These are phyloP conservation scores for Inonotus hispidus DNA, from an alignment of 1,284 basidiomycete genomes.

Conservation along the genomic window DNA sequence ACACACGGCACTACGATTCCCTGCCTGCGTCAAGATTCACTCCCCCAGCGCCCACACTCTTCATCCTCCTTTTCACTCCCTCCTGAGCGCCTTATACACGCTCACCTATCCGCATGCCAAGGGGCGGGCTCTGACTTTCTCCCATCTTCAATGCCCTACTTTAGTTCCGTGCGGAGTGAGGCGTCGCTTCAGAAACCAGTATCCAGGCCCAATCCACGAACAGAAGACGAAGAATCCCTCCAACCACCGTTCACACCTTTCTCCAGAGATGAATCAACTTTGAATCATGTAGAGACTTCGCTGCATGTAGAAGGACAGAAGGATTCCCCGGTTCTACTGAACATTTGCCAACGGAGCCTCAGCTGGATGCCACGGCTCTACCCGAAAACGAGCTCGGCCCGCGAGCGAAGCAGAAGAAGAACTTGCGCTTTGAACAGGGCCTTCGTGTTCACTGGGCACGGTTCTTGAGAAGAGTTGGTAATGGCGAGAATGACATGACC, in stretches of 20 bases:
- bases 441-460: slow-evolving; percentile 15
- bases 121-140: neutral
- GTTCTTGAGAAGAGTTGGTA: slow-evolving; percentile 12
- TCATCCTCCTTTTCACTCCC: neutral
- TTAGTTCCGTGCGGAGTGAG: slow-evolving; percentile 2
- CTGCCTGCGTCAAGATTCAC: neutral
- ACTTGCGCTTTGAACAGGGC: slow-evolving; percentile 8
- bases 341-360: neutral
- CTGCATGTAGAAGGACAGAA: neutral
- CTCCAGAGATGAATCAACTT: neutral
- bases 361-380: neutral
- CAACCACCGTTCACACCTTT: slow-evolving; percentile 3
- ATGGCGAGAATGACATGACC: slow-evolving; percentile 1
- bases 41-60: neutral
- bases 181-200: neutral
- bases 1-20: neutral
- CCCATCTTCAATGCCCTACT: slow-evolving; percentile 10
- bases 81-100: neutral
- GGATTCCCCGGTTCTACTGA: neutral
- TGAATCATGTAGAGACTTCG: neutral
- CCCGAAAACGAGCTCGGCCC: neutral
- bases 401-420: slow-evolving; percentile 4
- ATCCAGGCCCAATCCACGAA: neutral
- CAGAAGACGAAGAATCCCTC: neutral
- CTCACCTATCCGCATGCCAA: neutral